Evolutionary conservation across 1,284 basidiomycete genomes (phyloP).

Genomic region (Leccinum huronense): DNA sequence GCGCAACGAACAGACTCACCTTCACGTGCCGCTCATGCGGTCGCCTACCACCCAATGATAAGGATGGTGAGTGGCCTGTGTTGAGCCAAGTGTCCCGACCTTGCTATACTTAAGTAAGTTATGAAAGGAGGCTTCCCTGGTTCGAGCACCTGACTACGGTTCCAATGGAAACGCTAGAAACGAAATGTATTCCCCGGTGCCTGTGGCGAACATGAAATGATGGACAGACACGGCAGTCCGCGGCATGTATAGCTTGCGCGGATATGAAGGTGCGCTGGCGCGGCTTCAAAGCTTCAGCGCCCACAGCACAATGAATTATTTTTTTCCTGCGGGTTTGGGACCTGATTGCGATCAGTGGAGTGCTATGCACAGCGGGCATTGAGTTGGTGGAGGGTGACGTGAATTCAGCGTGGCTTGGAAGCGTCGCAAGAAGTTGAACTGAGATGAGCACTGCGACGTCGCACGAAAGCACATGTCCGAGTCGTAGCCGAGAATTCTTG

Average conservation of each 20-base stretch:
- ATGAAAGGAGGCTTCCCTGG: neutral
- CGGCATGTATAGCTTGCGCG: conserved; percentile 27
- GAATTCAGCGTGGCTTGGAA: neutral
- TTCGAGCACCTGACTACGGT: conserved; percentile 22
- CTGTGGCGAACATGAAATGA: conserved; percentile 32
- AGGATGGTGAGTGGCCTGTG: neutral
- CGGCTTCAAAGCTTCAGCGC: conserved; percentile 21
- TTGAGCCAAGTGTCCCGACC: neutral
- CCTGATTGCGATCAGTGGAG: conserved; percentile 8
- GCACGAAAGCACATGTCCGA: neutral
- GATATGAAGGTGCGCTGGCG: conserved; percentile 29
- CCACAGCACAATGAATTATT: conserved; percentile 6
- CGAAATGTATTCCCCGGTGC: conserved; percentile 30
- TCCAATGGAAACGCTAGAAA: conserved; percentile 30
- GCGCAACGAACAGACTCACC: conserved; percentile 1
- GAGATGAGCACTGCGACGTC: neutral
- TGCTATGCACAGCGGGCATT: conserved; percentile 15
- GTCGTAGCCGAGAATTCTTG: conserved; percentile 2
- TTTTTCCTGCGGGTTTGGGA: conserved; percentile 10
- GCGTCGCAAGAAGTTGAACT: neutral
- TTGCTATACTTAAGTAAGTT: neutral
- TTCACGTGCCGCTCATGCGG: neutral
- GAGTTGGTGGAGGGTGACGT: neutral
- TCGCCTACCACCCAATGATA: neutral
- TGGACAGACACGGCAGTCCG: conserved; percentile 28